phyloP scores from a whole-genome alignment of 768 basidiomycete species.

The Agaricus bisporus region DNA sequence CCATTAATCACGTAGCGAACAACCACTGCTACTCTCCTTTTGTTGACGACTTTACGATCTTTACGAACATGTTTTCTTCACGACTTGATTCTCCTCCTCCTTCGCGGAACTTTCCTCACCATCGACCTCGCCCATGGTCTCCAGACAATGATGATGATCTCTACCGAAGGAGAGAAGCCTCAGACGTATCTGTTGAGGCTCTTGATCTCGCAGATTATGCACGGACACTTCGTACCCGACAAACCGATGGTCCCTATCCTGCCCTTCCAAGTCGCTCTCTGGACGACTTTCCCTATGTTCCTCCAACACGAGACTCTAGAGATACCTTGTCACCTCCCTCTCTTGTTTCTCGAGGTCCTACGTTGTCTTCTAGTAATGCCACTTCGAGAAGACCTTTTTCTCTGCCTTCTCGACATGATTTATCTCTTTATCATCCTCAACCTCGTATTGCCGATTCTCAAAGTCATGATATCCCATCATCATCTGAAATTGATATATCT shows the following conservation, averaged over 20 bases:
- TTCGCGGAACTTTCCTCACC: not conserved
- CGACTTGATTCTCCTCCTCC: slow-evolving; percentile 6
- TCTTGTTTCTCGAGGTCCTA: slow-evolving; percentile 36
- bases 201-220: slow-evolving; percentile 72
- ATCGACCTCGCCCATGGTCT: slow-evolving; percentile 47
- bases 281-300: slow-evolving; percentile 18
- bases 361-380: slow-evolving; percentile 29
- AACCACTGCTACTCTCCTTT: slow-evolving; percentile 5
- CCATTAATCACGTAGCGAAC: not conserved
- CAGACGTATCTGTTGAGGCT: slow-evolving; percentile 64
- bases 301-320: slow-evolving; percentile 13
- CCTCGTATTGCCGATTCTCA: slow-evolving; percentile 15
- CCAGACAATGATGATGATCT: slow-evolving; percentile 34
- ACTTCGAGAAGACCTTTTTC: slow-evolving; percentile 37
- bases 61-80: slow-evolving; percentile 6
- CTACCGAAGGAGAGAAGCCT: slow-evolving; percentile 36
- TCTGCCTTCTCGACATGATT: slow-evolving; percentile 29
- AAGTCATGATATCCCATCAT: slow-evolving; percentile 10
- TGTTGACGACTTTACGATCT: slow-evolving; percentile 3
- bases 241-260: slow-evolving; percentile 28
- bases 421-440: slow-evolving; percentile 19
- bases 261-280: slow-evolving; percentile 18
- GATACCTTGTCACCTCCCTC: slow-evolving; percentile 30
- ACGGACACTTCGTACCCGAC: slow-evolving; percentile 36
- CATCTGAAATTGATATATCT: slow-evolving; percentile 48